phyloP scores from a whole-genome alignment of 331 rosid species.

The Saraca asoca region DNA sequence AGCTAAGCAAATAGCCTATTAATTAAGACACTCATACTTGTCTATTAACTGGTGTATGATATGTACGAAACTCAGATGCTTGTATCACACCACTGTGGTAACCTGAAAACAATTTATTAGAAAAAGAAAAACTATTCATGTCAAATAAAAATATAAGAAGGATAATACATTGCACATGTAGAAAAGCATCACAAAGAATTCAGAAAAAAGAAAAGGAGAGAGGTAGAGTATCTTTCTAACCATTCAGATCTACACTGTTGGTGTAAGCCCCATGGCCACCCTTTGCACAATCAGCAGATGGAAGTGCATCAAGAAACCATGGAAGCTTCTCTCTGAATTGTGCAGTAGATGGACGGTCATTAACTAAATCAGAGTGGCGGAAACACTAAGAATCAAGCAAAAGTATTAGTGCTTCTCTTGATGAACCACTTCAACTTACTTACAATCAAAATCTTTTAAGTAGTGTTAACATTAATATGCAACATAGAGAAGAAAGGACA shows the following conservation, averaged over 20 bases:
- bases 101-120: conserved; percentile 56
- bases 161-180: conserved; percentile 1
- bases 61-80: conserved; percentile 96
- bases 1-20: conserved; percentile 31
- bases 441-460: conserved; percentile 20
- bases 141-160: conserved; percentile 25
- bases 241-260: conserved; percentile 87
- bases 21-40: conserved; percentile 61
- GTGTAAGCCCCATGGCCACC: conserved; percentile 99
- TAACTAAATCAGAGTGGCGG: conserved; percentile 86
- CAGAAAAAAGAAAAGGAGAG: conserved; percentile 14
- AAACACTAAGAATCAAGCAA: conserved; percentile 70
- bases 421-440: conserved; percentile 24
- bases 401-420: conserved; percentile 41
- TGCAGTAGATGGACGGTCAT: conserved; percentile 83
- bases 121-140: conserved; percentile 19
- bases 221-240: conserved; percentile 43
- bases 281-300: conserved; percentile 99
- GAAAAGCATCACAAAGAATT: conserved; percentile 21
- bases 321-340: conserved; percentile 97
- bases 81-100: conserved; percentile 68
- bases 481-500: conserved; percentile 32
- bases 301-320: conserved; percentile 96
- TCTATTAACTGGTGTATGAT: conserved; percentile 86
- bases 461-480: conserved; percentile 27